These are phyloP conservation scores for Boletus tylopilopsis DNA, from an alignment of 768 basidiomycete species.

Conservation along the genomic window DNA sequence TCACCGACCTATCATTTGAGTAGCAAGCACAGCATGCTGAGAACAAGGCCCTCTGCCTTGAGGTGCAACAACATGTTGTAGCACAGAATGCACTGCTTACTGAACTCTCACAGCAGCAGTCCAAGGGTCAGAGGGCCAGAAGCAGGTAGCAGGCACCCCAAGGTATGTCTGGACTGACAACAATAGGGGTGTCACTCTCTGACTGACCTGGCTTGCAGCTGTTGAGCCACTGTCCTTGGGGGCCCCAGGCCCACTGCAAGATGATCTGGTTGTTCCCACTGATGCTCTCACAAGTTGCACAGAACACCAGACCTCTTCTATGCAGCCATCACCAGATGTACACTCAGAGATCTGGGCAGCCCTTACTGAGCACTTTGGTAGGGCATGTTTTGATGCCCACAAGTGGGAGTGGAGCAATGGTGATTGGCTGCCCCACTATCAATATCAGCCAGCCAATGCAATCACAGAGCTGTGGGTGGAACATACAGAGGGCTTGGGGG, in stretches of 20 bases:
- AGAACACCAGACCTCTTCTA: no score
- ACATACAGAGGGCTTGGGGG: conserved; percentile 24
- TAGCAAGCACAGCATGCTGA: neutral
- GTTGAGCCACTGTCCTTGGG: no score
- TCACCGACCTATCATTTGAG: neutral
- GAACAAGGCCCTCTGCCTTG: neutral
- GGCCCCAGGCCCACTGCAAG: no score
- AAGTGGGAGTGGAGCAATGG: conserved; percentile 22
- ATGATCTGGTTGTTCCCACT: no score
- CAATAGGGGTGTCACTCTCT: no score
- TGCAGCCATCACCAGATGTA: no score
- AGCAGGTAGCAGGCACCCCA: neutral
- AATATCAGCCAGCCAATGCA: conserved; percentile 6
- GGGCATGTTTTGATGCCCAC: conserved; percentile 16
- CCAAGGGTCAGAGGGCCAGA: neutral
- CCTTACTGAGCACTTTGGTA: neutral
- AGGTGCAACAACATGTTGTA: neutral
- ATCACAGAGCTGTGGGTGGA: conserved; percentile 31
- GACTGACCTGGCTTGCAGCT: no score
- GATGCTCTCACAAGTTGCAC: no score
- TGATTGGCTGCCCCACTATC: conserved; percentile 27
- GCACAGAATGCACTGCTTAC: neutral
- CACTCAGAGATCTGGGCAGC: neutral
- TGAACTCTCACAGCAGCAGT: neutral
- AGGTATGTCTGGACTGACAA: neutral